Evolutionary conservation across 441 rosid genomes (phyloP), one percentile per base, ranked within the genome.

Genomic region (Viola pubescens): DNA sequence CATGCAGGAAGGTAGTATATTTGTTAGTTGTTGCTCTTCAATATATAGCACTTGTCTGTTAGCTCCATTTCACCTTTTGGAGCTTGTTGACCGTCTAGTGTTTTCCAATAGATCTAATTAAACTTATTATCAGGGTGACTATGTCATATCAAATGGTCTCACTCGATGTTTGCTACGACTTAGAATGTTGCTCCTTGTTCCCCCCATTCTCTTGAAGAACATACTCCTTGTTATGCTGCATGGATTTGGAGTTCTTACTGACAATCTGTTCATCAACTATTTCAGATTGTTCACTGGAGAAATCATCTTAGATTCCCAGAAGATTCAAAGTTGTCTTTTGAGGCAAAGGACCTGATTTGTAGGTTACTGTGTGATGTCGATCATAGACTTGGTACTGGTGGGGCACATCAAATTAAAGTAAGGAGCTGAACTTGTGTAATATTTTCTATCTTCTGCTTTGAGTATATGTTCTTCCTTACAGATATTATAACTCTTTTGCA

Each of bases 231-330:
- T 26, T 26, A 26, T 26, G 34, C 34, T 26, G 34, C 34, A 1
- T 26, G 34, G 34, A 60, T 47, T 51, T 34, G 9, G 4, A 2
- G 4, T 52, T 59, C 13, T 56, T 14, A 8, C 54, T 67, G 26
- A 60, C 39, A 34, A 45, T 49, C 38, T 48, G 49, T 62, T 59
- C 34, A 47, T 58, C 37, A 52, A 40, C 62, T 63, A 61, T 12
- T 63, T 66, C 75, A 92, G 98, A 92, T 92, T 68, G 94, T 89
- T 66, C 89, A 87, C 61, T 92, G 97, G 98, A 87, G 77, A 84
- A 92, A 81, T 80, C 88, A 87, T 71, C 73, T 92, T 56, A 81
- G 75, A 65, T 89, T 92, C 76, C 98, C 97, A 0, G 97, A 92
- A 66, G 97, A 89, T 68, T 73, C 75, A 12, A 87, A 73, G 77